Percentiles rank a stretch among this genome's conserved stretches.
These are phyloP conservation scores for Hippophae tibetana DNA, from an alignment of 306 rosid genomes.

Conservation along the genomic window DNA sequence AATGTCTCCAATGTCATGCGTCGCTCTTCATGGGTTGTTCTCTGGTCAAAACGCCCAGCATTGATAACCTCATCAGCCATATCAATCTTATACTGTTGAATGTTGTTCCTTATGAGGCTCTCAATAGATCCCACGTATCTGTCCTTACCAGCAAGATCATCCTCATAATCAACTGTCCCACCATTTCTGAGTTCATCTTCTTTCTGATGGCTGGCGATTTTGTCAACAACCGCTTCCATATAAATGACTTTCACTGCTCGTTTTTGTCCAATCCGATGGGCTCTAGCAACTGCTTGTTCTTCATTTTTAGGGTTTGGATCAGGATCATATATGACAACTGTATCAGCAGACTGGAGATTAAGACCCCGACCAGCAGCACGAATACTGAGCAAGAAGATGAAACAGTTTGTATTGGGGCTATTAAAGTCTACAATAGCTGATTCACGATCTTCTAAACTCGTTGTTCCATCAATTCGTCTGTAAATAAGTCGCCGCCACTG, in stretches of 20 bases:
- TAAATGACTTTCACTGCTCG: slow-evolving; percentile 93
- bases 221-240: slow-evolving; percentile 98
- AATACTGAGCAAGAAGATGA: slow-evolving; percentile 95
- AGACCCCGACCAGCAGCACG: slow-evolving; percentile 99
- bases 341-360: slow-evolving; percentile 98
- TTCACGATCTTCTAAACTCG: slow-evolving; percentile 95
- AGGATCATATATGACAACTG: slow-evolving; percentile 93
- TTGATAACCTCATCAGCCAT: slow-evolving; percentile 99
- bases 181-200: slow-evolving; percentile 89
- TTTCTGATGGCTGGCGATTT: slow-evolving; percentile 79
- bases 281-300: slow-evolving; percentile 99
- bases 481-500: slow-evolving; percentile 79
- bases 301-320: slow-evolving; percentile 98
- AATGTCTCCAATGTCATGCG: slow-evolving; percentile 91
- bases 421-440: slow-evolving; percentile 93
- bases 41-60: slow-evolving; percentile 99
- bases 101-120: slow-evolving; percentile 88
- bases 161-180: slow-evolving; percentile 72
- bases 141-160: slow-evolving; percentile 96
- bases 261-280: slow-evolving; percentile 95
- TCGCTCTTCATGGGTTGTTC: slow-evolving; percentile 98
- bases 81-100: slow-evolving; percentile 95
- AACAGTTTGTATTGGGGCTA: slow-evolving; percentile 64
- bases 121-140: slow-evolving; percentile 93
- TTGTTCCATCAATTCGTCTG: slow-evolving; percentile 95